These are phyloP conservation scores for Tetracladium marchalianum DNA, from an alignment of 495 filamentous ascomycete species.

Conservation along the genomic window DNA sequence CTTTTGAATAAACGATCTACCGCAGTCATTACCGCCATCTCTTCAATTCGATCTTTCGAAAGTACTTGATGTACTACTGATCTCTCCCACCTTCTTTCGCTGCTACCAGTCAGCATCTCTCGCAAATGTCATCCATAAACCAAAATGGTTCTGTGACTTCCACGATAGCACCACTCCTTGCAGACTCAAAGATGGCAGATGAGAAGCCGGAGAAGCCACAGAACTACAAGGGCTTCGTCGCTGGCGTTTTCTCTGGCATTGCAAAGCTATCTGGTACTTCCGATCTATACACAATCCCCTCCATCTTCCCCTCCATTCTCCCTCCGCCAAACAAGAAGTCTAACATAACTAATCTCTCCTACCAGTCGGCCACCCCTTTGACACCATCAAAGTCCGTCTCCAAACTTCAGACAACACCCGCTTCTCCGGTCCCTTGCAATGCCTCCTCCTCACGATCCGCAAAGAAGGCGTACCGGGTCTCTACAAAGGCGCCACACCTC, in stretches of 20 bases:
- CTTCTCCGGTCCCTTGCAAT: constrained; percentile 83
- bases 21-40: too few relatives aligned
- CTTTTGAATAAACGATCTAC: too few relatives aligned
- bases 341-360: not conserved
- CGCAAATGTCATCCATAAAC: too few relatives aligned
- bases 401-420: constrained; percentile 72
- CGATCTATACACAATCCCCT: not conserved
- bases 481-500: constrained; percentile 88
- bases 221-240: constrained; percentile 88
- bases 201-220: constrained; percentile 11
- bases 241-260: constrained; percentile 86
- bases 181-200: constrained; percentile 7
- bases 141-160: too few relatives aligned
- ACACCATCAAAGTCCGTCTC: constrained; percentile 91
- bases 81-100: too few relatives aligned
- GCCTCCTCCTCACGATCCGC: constrained; percentile 66
- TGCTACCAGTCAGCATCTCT: too few relatives aligned
- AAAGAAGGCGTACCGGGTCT: constrained; percentile 71
- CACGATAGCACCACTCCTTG: too few relatives aligned
- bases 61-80: too few relatives aligned
- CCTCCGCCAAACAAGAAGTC: not conserved
- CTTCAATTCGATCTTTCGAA: too few relatives aligned
- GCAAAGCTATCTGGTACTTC: constrained; percentile 71
- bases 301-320: not conserved
- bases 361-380: constrained; percentile 58